A percentile compares a stretch with the other conserved stretches of the same genome.
These are phyloP conservation scores for Penicillium sp. DNA, from an alignment of 2,329 filamentous ascomycete species.

Conservation along the genomic window DNA sequence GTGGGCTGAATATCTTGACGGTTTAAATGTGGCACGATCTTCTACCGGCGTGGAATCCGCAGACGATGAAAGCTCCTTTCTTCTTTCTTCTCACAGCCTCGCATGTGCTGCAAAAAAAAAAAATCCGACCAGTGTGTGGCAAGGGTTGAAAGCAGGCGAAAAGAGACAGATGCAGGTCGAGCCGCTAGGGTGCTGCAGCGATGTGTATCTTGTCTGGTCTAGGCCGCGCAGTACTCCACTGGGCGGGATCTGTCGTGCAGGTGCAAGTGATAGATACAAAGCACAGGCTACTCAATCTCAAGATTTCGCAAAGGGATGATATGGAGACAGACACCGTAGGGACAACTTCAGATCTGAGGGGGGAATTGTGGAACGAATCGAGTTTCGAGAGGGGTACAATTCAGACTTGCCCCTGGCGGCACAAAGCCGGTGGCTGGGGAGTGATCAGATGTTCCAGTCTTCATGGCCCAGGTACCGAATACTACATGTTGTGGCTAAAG, in stretches of 20 bases:
- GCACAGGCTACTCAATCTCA: not conserved
- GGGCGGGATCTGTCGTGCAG: slow-evolving; percentile 8
- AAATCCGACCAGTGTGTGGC: slow-evolving; percentile 13
- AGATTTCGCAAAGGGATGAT: not conserved
- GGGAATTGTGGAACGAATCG: not conserved
- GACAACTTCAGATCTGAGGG: not conserved
- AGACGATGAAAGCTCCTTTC: not conserved
- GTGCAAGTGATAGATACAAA: not conserved
- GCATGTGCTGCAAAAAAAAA: not conserved
- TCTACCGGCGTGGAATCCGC: not conserved
- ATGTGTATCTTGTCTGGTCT: slow-evolving; percentile 15
- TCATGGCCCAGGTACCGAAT: no score
- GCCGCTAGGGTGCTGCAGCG: slow-evolving; percentile 19
- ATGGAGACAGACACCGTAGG: not conserved
- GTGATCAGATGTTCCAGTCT: not conserved
- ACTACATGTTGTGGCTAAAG: no score
- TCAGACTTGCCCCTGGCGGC: not conserved
- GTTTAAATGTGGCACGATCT: no score
- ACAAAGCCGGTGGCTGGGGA: slow-evolving; percentile 21
- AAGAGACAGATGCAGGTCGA: slow-evolving; percentile 18
- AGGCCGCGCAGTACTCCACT: slow-evolving; percentile 14
- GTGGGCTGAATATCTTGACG: not conserved
- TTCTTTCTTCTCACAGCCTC: not conserved
- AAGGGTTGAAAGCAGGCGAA: slow-evolving; percentile 8
- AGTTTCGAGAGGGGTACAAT: not conserved